Evolutionary conservation across 2,329 filamentous ascomycete genomes (phyloP).

Genomic region (Trichoderma citrinoviride): DNA sequence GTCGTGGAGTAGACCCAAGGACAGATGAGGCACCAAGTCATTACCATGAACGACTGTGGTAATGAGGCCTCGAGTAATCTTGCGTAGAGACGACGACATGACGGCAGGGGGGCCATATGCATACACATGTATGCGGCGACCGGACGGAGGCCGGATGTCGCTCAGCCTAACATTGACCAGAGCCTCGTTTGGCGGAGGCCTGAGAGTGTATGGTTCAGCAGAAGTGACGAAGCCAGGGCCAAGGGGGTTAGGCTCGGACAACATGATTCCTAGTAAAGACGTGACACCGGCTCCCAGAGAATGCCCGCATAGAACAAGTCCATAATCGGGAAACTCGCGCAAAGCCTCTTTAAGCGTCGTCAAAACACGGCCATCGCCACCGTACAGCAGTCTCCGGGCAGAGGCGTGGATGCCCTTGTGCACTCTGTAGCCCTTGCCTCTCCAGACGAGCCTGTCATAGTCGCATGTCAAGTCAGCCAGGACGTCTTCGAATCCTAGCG

Average conservation of each 20-base stretch:
- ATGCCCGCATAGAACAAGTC: conserved; percentile 67
- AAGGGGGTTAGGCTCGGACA: conserved; percentile 59
- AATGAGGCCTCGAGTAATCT: conserved; percentile 69
- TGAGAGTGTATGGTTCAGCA: conserved; percentile 44
- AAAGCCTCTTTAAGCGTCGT: conserved; percentile 64
- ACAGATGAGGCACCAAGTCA: conserved; percentile 72
- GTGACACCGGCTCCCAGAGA: conserved; percentile 69
- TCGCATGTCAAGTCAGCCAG: conserved; percentile 73
- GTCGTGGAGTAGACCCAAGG: conserved; percentile 71
- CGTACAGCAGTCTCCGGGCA: conserved; percentile 64
- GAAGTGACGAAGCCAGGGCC: conserved; percentile 63
- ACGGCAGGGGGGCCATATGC: conserved; percentile 73
- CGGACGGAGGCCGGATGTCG: conserved; percentile 57
- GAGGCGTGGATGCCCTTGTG: conserved; percentile 75
- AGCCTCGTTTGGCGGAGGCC: conserved; percentile 38
- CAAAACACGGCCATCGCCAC: conserved; percentile 64
- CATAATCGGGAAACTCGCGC: conserved; percentile 65
- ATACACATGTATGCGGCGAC: conserved; percentile 73
- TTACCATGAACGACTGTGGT: conserved; percentile 71
- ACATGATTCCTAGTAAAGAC: conserved; percentile 66
- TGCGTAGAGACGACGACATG: conserved; percentile 67
- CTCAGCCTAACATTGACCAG: conserved; percentile 29
- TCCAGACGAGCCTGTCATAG: conserved; percentile 64
- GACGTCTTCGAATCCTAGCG: conserved; percentile 70
- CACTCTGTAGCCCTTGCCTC: conserved; percentile 63